These are phyloP conservation scores for Aspergillus egyptiacus DNA, from an alignment of 495 filamentous ascomycete genomes.

Conservation along the genomic window DNA sequence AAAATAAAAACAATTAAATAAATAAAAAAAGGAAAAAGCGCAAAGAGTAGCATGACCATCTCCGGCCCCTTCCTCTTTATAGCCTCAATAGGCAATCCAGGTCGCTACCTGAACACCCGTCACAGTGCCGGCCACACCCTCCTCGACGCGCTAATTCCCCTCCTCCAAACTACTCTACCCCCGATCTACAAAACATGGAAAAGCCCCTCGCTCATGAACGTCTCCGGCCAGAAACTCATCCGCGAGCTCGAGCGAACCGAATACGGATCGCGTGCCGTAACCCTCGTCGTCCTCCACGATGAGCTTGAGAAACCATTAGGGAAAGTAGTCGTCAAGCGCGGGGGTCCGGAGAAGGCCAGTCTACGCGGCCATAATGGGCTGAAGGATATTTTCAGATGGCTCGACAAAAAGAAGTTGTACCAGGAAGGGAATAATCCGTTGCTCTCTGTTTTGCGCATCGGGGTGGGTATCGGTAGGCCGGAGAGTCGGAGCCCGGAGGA, in stretches of 20 bases:
- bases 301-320: conserved; percentile 70
- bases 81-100: conserved; percentile 66
- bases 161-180: conserved; percentile 42
- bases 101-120: conserved; percentile 60
- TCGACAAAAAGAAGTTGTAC: conserved; percentile 36
- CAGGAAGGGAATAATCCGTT: conserved; percentile 5
- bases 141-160: conserved; percentile 47
- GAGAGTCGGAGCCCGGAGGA: conserved; percentile 46
- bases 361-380: conserved; percentile 74
- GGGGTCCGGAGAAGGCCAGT: conserved; percentile 46
- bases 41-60: conserved; percentile 1
- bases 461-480: conserved; percentile 70
- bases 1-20: no score
- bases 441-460: conserved; percentile 48
- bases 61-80: conserved; percentile 53
- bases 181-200: conserved; percentile 59
- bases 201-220: conserved; percentile 71
- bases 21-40: no score
- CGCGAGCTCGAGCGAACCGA: conserved; percentile 19
- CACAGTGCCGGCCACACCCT: conserved; percentile 76
- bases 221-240: conserved; percentile 48
- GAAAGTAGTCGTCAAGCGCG: conserved; percentile 53
- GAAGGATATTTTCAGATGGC: conserved; percentile 53
- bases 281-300: conserved; percentile 74
- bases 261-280: conserved; percentile 20